phyloP scores from a whole-genome alignment of 495 filamentous ascomycete species.

The Chaetomidium leptoderma region DNA sequence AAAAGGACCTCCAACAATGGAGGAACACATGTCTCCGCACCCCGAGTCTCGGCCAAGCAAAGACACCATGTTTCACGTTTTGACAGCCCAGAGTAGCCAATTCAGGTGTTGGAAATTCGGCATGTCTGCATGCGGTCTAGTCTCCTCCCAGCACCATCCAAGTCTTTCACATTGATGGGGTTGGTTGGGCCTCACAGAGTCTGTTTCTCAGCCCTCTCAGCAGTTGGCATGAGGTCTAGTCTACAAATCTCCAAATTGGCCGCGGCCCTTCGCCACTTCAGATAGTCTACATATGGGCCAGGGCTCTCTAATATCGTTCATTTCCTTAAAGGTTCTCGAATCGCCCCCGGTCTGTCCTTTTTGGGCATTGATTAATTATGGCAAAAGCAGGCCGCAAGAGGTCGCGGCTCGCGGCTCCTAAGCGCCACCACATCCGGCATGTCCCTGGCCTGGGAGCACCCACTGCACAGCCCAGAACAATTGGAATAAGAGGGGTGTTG shows the following conservation, averaged over 20 bases:
- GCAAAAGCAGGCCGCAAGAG: too few species aligned
- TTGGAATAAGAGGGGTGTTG: not conserved
- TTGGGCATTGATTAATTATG: not conserved
- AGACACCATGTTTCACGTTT: not conserved
- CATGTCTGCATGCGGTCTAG: too few species aligned
- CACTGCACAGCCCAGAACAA: not conserved
- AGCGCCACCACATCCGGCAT: conserved; percentile 5
- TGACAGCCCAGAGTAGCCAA: not conserved
- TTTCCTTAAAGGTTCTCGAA: not conserved
- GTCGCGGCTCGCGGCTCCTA: not conserved
- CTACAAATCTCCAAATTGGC: too few species aligned
- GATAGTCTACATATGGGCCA: not conserved
- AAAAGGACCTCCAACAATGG: not conserved
- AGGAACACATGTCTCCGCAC: not conserved
- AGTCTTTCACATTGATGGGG: too few species aligned
- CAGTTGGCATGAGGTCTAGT: too few species aligned
- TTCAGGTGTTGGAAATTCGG: not conserved
- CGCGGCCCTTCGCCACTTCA: too few species aligned
- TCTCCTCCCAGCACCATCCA: too few species aligned
- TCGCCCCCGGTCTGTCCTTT: not conserved
- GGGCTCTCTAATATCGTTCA: not conserved
- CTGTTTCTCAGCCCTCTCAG: too few species aligned
- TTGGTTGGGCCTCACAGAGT: too few species aligned
- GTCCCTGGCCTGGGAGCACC: not conserved
- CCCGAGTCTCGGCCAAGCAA: not conserved